phyloP scores from a whole-genome alignment of 352 stramenopile species.

The Hyaloperonospora brassicae region DNA sequence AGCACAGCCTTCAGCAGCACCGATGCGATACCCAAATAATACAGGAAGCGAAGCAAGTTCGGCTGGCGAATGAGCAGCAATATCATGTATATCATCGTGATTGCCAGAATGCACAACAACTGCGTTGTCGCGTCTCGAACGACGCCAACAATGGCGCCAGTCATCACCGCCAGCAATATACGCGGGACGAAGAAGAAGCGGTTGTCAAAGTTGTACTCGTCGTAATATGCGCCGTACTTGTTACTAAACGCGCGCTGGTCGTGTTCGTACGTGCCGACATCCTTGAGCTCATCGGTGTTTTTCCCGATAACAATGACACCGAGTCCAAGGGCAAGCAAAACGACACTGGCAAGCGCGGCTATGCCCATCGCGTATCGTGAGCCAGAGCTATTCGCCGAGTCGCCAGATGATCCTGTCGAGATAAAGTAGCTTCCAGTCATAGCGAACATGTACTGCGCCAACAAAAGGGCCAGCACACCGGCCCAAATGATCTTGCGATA shows the following conservation, averaged over 20 bases:
- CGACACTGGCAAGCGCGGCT: slow-evolving; percentile 33
- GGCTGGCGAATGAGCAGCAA: slow-evolving; percentile 63
- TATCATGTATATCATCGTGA: slow-evolving; percentile 64
- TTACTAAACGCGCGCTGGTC: slow-evolving; percentile 65
- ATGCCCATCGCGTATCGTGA: slow-evolving; percentile 41
- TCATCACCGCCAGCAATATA: slow-evolving; percentile 62
- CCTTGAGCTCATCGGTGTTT: slow-evolving; percentile 60
- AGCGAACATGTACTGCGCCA: slow-evolving; percentile 83
- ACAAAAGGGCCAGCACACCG: slow-evolving; percentile 51
- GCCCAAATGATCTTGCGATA: slow-evolving; percentile 82
- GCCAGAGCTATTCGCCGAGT: slow-evolving; percentile 24
- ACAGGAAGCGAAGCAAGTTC: slow-evolving; percentile 73
- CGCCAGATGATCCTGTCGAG: slow-evolving; percentile 30
- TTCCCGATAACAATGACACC: slow-evolving; percentile 57
- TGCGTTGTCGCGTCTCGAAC: slow-evolving; percentile 61
- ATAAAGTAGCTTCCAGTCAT: slow-evolving; percentile 78
- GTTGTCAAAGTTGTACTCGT: slow-evolving; percentile 87
- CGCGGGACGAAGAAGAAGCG: slow-evolving; percentile 83
- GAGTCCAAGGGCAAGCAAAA: slow-evolving; percentile 56
- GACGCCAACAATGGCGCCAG: slow-evolving; percentile 61
- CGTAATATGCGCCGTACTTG: slow-evolving; percentile 84
- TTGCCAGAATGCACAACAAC: slow-evolving; percentile 60
- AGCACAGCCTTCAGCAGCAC: slow-evolving; percentile 81
- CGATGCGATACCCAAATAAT: slow-evolving; percentile 70
- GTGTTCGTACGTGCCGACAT: slow-evolving; percentile 70